These are phyloP conservation scores for Paramarasmius palmivorus DNA, from an alignment of 1,284 basidiomycete genomes.

Conservation along the genomic window DNA sequence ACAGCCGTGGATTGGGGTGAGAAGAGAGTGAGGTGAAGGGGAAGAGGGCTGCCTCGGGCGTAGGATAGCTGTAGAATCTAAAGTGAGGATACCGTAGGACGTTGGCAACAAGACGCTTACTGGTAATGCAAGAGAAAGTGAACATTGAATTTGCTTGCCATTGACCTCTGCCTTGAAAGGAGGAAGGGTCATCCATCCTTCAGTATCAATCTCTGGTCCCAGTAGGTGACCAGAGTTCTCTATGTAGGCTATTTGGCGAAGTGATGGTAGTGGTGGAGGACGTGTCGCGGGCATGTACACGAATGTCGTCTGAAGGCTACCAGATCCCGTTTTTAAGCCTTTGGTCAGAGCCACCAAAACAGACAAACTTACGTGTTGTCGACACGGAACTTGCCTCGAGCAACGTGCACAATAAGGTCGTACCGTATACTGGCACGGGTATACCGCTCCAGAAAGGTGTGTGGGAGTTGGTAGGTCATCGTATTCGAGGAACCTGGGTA, in stretches of 20 bases:
- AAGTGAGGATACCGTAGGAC: background rate
- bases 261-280: constrained; percentile 32
- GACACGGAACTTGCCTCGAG: constrained; percentile 32
- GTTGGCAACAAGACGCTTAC: constrained; percentile 20
- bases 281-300: constrained; percentile 35
- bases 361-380: constrained; percentile 30
- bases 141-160: constrained; percentile 28
- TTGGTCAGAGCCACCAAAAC: constrained; percentile 10
- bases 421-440: constrained; percentile 32
- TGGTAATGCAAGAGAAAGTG: constrained; percentile 38
- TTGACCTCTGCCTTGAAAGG: constrained; percentile 25
- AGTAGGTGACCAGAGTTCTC: constrained; percentile 27
- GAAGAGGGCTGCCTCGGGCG: constrained; percentile 41
- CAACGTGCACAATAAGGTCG: constrained; percentile 32
- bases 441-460: constrained; percentile 33
- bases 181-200: constrained; percentile 35
- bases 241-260: constrained; percentile 35
- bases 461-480: constrained; percentile 25
- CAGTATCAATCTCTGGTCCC: constrained; percentile 34
- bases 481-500: background rate
- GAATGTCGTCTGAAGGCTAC: constrained; percentile 31
- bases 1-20: constrained; percentile 33
- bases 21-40: constrained; percentile 30
- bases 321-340: background rate
- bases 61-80: constrained; percentile 31